Conservation (phyloP, 768 basidiomycete species). For the Dacryopinax spathularia region DNA sequence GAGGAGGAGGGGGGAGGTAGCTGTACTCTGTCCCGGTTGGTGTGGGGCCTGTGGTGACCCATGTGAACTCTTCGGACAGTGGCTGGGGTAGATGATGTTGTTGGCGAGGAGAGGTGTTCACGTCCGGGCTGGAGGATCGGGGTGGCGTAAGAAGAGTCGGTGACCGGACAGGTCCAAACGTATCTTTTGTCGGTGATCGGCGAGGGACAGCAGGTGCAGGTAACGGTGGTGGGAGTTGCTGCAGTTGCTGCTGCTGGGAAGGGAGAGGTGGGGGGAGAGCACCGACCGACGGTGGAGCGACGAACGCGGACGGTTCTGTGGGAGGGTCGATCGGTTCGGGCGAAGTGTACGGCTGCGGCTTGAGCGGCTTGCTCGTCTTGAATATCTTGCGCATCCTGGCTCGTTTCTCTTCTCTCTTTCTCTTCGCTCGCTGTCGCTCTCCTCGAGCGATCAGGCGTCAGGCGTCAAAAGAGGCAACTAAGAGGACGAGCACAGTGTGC, state of each 20-base stretch:
- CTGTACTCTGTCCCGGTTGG: not conserved
- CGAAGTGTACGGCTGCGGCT: not conserved
- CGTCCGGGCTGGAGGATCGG: not conserved
- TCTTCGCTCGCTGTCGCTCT: no score
- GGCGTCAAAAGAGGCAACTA: no score
- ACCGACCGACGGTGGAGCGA: no score
- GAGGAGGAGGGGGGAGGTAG: not conserved
- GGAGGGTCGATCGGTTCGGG: not conserved
- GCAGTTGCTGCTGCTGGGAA: not conserved
- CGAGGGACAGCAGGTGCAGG: no score
- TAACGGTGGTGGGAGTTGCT: not conserved
- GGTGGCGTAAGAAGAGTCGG: not conserved
- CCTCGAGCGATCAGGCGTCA: no score
- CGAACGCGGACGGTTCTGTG: not conserved
- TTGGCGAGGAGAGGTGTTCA: not conserved
- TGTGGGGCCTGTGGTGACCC: not conserved
- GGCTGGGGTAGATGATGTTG: not conserved
- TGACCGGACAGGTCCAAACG: not conserved
- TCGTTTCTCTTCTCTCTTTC: no score
- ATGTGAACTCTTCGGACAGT: not conserved
- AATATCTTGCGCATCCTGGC: slow-evolving; percentile 2
- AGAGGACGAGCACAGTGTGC: no score
- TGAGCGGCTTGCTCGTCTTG: not conserved
- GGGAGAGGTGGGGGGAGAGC: no score
- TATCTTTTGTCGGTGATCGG: not conserved